phyloP scores from a whole-genome alignment of 805 yeast genomes.

The Kluyveromyces starmeri region DNA sequence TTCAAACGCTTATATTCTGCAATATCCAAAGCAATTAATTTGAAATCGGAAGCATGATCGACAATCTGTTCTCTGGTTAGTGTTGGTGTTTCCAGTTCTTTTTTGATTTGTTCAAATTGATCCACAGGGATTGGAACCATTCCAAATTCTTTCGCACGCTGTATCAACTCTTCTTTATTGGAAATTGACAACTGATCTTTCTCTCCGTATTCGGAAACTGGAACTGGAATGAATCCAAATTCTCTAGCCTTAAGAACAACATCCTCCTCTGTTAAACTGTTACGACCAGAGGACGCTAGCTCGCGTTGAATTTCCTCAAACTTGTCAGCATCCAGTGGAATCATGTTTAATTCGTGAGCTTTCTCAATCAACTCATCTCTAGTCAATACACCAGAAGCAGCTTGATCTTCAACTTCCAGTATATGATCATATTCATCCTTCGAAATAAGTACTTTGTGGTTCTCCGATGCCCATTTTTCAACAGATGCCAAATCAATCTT shows the following conservation, averaged over 20 bases:
- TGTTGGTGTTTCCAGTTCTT: constrained; percentile 24
- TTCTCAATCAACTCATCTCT: constrained; percentile 8
- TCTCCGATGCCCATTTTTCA: not conserved
- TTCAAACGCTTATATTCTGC: constrained; percentile 28
- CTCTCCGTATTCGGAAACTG: constrained; percentile 28
- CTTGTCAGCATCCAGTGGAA: constrained; percentile 20
- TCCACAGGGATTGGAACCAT: constrained; percentile 32
- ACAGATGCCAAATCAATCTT: not conserved
- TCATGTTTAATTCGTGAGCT: constrained; percentile 8
- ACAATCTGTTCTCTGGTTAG: constrained; percentile 15
- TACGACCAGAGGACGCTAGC: constrained; percentile 12
- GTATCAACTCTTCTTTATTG: constrained; percentile 13
- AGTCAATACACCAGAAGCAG: not conserved
- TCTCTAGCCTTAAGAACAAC: constrained; percentile 24
- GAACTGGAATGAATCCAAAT: constrained; percentile 30
- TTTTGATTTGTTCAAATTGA: constrained; percentile 25
- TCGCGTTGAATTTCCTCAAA: constrained; percentile 23
- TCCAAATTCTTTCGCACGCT: constrained; percentile 27
- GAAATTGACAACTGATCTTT: constrained; percentile 2
- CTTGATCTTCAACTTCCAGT: constrained; percentile 2
- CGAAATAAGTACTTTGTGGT: not conserved
- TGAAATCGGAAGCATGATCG: constrained; percentile 28
- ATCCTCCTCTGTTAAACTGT: constrained; percentile 9
- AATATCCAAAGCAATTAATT: constrained; percentile 28
- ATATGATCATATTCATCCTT: constrained; percentile 16